A percentile compares a stretch with the other conserved stretches of the same genome.
Conservation (phyloP, 495 filamentous ascomycete species). For the Aspergillus nanangensis region DNA sequence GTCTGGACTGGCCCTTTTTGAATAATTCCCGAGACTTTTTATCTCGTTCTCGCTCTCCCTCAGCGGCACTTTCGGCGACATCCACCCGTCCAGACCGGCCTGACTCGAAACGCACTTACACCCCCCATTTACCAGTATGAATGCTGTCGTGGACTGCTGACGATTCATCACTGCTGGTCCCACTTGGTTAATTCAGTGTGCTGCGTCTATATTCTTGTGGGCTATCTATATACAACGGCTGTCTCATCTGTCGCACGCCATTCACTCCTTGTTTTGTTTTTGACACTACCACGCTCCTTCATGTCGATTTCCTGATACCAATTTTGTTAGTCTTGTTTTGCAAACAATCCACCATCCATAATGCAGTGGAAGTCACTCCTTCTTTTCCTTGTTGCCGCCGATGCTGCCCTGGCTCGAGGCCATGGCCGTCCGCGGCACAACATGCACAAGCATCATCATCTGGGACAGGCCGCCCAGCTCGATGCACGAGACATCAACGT, state of each 20-base stretch:
- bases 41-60: neutral
- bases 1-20: too few species aligned
- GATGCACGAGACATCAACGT: constrained; percentile 8
- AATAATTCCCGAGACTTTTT: neutral
- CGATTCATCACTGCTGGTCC: neutral
- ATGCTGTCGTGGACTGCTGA: neutral
- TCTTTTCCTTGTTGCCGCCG: constrained; percentile 15
- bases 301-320: too few species aligned
- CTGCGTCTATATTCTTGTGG: neutral
- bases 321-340: neutral
- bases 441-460: constrained; percentile 12
- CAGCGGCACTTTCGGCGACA: neutral
- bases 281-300: neutral
- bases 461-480: constrained; percentile 8
- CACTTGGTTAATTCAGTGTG: neutral
- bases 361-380: constrained; percentile 29
- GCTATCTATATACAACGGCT: neutral
- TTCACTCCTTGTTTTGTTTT: neutral
- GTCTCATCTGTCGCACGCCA: too few species aligned
- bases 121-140: neutral
- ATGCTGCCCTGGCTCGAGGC: constrained; percentile 18
- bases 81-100: neutral
- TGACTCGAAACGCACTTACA: neutral
- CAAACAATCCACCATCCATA: constrained; percentile 4
- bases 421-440: constrained; percentile 16